Conservation (phyloP, 345 rosid genomes). For the Raphanus sativus region DNA sequence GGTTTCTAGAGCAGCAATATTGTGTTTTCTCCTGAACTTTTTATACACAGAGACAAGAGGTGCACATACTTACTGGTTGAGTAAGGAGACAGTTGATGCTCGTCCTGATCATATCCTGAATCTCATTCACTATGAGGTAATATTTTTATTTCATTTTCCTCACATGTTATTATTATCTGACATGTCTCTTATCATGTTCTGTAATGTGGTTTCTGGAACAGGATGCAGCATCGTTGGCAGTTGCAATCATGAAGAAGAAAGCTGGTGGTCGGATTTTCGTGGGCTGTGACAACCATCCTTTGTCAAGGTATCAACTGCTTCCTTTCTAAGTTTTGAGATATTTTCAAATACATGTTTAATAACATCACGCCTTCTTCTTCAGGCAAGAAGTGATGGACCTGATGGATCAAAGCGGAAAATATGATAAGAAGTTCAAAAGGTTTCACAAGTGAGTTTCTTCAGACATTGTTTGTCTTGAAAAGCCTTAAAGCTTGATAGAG, state of each 20-base stretch:
- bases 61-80: conserved; percentile 85
- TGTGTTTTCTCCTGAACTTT: conserved; percentile 48
- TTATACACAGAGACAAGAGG: conserved; percentile 82
- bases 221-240: conserved; percentile 89
- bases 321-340: neutral
- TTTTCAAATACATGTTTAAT: conserved; percentile 1
- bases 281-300: conserved; percentile 96
- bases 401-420: conserved; percentile 75
- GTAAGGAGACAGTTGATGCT: conserved; percentile 66
- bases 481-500: neutral
- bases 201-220: conserved; percentile 24
- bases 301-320: conserved; percentile 63
- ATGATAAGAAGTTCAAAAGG: conserved; percentile 60
- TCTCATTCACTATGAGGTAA: conserved; percentile 97
- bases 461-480: neutral
- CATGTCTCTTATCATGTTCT: conserved; percentile 14
- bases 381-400: conserved; percentile 95
- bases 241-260: conserved; percentile 80
- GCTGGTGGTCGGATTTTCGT: conserved; percentile 63
- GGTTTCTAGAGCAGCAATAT: neutral
- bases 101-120: conserved; percentile 92
- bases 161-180: conserved; percentile 3
- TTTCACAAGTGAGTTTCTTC: conserved; percentile 61
- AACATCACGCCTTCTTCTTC: conserved; percentile 17
- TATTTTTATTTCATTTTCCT: conserved; percentile 16